Evolutionary conservation across 805 yeast genomes (phyloP), one percentile per base, ranked within the genome.

Genomic region (Peterozyma toletana): DNA sequence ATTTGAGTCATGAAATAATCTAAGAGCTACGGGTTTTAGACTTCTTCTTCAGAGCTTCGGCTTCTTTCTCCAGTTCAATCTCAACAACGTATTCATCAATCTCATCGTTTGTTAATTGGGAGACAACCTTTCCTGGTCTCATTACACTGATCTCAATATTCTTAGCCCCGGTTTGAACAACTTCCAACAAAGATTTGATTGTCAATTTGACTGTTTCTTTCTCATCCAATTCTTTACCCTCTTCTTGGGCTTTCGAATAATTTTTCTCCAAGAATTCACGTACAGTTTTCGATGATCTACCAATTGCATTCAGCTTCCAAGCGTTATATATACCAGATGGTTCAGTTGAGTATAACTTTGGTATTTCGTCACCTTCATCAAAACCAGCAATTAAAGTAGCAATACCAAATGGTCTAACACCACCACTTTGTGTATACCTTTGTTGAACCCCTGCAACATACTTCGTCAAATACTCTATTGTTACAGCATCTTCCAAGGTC

Each of bases 371-470:
- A 57, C 83, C 82, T 43, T 83, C 82, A 67, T 93, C 98, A 57
- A 93, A 93, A 1, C 99, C 99, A 18, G 96, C 96, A 61, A 93
- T 86, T 56, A 93, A 71, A 29, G 97, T 93, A 41, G 96, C 83
- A 54, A 93, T 86, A 46, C 99, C 99, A 62, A 93, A 93, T 16
- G 99, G 99, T 65, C 99, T 79, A 21, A 93, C 96, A 64, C 99
- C 99, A 53, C 99, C 99, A 41, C 95, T 82, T 66, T 93, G 99
- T 5, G 99, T 93, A 67, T 91, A 93, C 63, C 83, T 78, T 63
- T 93, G 99, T 66, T 93, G 97, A 38, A 91, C 91, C 17, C 97
- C 96, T n/a, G 99, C 99, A 50, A 93, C 87, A 57, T 87, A 87
- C 62, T 85, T 84, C 33, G 99, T 88, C 62, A 93, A 71, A 62